A percentile compares a stretch with the other conserved stretches of the same genome.
Conservation (phyloP, 257 asterid species). For the Salvia miltiorrhiza region DNA sequence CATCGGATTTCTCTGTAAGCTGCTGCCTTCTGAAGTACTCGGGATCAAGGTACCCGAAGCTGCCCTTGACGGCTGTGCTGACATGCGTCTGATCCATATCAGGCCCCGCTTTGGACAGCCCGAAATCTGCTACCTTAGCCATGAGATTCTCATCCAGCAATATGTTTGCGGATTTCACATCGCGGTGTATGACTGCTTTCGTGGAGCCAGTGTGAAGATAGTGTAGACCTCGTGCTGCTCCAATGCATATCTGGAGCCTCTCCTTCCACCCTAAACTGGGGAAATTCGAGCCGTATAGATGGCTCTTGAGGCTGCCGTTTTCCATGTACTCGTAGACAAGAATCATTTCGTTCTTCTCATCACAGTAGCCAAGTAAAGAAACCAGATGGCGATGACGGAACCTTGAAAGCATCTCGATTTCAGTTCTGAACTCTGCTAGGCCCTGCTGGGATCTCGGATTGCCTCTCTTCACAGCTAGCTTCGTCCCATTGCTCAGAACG, state of each 20-base stretch:
- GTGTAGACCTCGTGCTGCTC: slow-evolving; percentile 76
- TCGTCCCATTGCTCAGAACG: slow-evolving; percentile 55
- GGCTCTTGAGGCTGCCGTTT: slow-evolving; percentile 75
- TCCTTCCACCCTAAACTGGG: slow-evolving; percentile 72
- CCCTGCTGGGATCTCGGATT: slow-evolving; percentile 82
- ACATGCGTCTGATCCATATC: slow-evolving; percentile 88
- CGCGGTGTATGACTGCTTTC: slow-evolving; percentile 76
- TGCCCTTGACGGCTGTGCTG: slow-evolving; percentile 82
- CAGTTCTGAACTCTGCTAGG: slow-evolving; percentile 69
- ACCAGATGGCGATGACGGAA: slow-evolving; percentile 85
- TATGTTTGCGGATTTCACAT: slow-evolving; percentile 82
- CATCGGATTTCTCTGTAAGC: slow-evolving; percentile 75
- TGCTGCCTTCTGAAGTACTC: slow-evolving; percentile 86
- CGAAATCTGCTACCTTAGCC: slow-evolving; percentile 86
- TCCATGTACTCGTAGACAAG: slow-evolving; percentile 79
- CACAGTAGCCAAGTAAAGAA: slow-evolving; percentile 77
- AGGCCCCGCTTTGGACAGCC: slow-evolving; percentile 78
- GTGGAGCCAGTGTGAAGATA: slow-evolving; percentile 79
- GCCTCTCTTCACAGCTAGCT: slow-evolving; percentile 78
- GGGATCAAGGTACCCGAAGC: slow-evolving; percentile 80
- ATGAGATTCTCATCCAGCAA: slow-evolving; percentile 74
- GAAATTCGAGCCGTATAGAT: slow-evolving; percentile 52
- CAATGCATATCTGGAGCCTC: slow-evolving; percentile 83
- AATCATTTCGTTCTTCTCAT: slow-evolving; percentile 79
- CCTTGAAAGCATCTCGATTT: slow-evolving; percentile 84